Evolutionary conservation across 352 stramenopile species (phyloP), one percentile per base, ranked within the genome.

Genomic region (Saprolegnia parasitica): DNA sequence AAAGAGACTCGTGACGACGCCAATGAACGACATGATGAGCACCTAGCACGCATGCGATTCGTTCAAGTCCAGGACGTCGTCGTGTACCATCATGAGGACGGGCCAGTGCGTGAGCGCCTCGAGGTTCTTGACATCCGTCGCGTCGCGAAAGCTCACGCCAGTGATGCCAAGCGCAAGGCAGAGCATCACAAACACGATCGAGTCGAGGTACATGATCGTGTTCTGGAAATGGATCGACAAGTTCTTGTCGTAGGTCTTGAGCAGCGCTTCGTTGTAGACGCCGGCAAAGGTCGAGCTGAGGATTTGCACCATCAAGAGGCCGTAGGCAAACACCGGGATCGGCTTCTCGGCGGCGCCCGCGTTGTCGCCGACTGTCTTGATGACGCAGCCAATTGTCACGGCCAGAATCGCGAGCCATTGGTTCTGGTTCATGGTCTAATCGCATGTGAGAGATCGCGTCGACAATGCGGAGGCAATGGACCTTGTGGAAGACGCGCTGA

Each of bases 131-230:
- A 67, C 72, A 26, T 72, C 77, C 16, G 89, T 67, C 26, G 84
- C 84, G 61, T 90, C 75, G 37, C 74, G 50, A 39, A 87, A 82
- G n/a, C 79, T 84, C 67, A 90, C 81, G 10, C 81, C 84, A 32
- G 82, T 91, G 63, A 91, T 74, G 29, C 83, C 83, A 6, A 90
- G 71, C 49, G 73, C 80, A 56, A 92, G 78, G 80, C 90, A 90
- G 40, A 62, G 63, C 47, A 87, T 56, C 0, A 83, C 90, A 56
- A 84, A 90, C 8, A 87, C 57, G 62, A 91, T 89, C 56, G 85
- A 93, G 77, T 93, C 81, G 46, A 86, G 62, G 74, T 93, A 93
- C 85, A 93, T 93, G 71, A 91, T 90, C 57, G 90, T 81, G 62
- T 93, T 93, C 68, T 93, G 85, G 56, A 93, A 68, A 66, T 93